Conservation (phyloP, 257 asterid species). For the Coffea canephora region DNA sequence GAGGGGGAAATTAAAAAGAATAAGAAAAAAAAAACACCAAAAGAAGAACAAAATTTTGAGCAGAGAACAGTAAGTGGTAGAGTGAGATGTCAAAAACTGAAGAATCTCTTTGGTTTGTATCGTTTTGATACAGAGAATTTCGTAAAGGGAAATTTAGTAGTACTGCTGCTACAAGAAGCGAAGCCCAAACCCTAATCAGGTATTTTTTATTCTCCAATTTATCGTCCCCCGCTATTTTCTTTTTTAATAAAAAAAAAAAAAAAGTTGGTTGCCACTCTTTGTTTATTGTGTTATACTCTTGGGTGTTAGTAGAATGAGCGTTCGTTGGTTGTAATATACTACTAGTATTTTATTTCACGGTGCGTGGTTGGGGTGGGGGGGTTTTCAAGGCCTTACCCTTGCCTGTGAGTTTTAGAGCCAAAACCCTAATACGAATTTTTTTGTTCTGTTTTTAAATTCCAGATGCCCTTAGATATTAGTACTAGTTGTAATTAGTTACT, state of each 20-base stretch:
- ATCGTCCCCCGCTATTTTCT: neutral
- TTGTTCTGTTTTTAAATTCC: no score
- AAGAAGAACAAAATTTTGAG: neutral
- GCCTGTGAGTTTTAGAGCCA: neutral
- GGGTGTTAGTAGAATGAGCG: neutral
- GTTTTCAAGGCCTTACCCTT: neutral
- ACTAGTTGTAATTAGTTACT: neutral
- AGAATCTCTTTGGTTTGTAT: neutral
- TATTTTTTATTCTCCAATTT: neutral
- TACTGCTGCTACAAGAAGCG: neutral
- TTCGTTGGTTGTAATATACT: no score
- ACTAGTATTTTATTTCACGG: neutral
- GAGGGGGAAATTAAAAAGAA: no score
- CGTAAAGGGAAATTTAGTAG: neutral
- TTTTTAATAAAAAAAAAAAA: neutral
- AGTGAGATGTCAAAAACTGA: neutral
- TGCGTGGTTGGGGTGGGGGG: no score
- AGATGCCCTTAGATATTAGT: neutral
- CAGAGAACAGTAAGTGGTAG: neutral
- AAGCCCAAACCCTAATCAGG: slow-evolving; percentile 5
- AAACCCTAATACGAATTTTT: slow-evolving; percentile 4
- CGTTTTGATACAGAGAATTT: neutral
- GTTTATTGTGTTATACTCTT: neutral
- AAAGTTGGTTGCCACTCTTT: neutral
- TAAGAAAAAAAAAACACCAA: neutral